A percentile compares a stretch with the other conserved stretches of the same genome.
phyloP scores from a whole-genome alignment of 1,139 yeast genomes.

The Yamadazyma aaseri region DNA sequence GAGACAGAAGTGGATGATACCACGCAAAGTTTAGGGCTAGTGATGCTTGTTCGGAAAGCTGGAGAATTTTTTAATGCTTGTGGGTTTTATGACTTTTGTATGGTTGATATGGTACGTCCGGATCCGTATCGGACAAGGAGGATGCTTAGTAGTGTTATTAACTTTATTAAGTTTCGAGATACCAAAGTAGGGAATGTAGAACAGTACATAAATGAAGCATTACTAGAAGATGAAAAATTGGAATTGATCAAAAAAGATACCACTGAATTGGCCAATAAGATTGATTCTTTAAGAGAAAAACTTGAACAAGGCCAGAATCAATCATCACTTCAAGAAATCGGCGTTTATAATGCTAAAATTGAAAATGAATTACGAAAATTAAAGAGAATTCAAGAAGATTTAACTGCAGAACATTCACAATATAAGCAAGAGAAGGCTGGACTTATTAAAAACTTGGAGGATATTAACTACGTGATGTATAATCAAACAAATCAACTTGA shows the following conservation, averaged over 20 bases:
- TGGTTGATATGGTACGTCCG: slow-evolving; percentile 66
- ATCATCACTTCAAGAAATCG: slow-evolving; percentile 46
- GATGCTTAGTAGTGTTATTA: slow-evolving; percentile 77
- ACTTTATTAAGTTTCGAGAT: slow-evolving; percentile 82
- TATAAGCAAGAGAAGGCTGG: slow-evolving; percentile 64
- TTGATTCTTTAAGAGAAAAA: slow-evolving; percentile 37
- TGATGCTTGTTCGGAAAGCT: slow-evolving; percentile 60
- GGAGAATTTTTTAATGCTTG: slow-evolving; percentile 64
- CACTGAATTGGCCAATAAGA: slow-evolving; percentile 39
- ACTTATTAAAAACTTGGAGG: slow-evolving; percentile 56
- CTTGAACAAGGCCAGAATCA: slow-evolving; percentile 20
- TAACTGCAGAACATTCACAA: slow-evolving; percentile 63
- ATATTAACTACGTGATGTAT: slow-evolving; percentile 49
- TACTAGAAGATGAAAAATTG: slow-evolving; percentile 43
- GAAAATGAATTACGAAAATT: slow-evolving; percentile 64
- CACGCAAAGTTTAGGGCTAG: slow-evolving; percentile 38
- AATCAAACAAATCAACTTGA: slow-evolving; percentile 62
- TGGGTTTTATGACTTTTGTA: slow-evolving; percentile 75
- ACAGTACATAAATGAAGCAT: slow-evolving; percentile 55
- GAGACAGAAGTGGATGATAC: slow-evolving; percentile 18
- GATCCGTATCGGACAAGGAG: slow-evolving; percentile 65
- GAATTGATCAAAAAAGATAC: slow-evolving; percentile 33
- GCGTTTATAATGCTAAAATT: slow-evolving; percentile 54
- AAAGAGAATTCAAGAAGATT: slow-evolving; percentile 61
- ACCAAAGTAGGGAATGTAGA: slow-evolving; percentile 72